These are phyloP conservation scores for Coffea canephora DNA, from an alignment of 257 asterid species.

Conservation along the genomic window DNA sequence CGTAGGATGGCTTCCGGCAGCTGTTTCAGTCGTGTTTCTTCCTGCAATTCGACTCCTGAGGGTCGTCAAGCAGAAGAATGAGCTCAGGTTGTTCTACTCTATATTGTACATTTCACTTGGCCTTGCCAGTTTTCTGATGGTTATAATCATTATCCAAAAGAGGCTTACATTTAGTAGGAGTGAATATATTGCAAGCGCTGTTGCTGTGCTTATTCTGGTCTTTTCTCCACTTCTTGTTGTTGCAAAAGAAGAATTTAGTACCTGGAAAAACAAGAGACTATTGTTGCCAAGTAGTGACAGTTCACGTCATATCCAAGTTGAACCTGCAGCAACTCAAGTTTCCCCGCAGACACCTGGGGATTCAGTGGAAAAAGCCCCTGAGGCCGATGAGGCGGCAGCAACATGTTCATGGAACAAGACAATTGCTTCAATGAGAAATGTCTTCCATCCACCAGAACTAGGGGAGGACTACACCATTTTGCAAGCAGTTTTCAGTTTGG, in stretches of 20 bases:
- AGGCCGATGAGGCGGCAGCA: not conserved
- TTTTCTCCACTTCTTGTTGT: conserved; percentile 33
- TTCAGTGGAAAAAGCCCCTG: not conserved
- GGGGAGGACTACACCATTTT: conserved; percentile 53
- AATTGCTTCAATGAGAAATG: conserved; percentile 20
- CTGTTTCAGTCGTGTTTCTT: conserved; percentile 35
- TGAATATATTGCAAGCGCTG: conserved; percentile 33
- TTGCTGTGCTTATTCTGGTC: conserved; percentile 34
- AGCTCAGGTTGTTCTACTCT: conserved; percentile 38
- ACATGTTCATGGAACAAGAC: not conserved
- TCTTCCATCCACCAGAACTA: conserved; percentile 37
- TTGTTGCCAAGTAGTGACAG: not conserved
- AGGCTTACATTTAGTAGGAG: conserved; percentile 18
- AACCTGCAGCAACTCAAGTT: conserved; percentile 2
- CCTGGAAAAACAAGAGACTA: conserved; percentile 23
- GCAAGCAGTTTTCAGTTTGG: conserved; percentile 51
- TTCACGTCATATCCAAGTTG: conserved; percentile 9
- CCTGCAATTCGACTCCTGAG: conserved; percentile 34
- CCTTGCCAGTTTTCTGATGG: conserved; percentile 49
- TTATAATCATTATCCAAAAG: conserved; percentile 40
- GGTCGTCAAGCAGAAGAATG: conserved; percentile 29
- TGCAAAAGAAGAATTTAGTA: conserved; percentile 31
- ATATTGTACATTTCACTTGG: conserved; percentile 39
- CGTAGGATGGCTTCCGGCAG: conserved; percentile 60
- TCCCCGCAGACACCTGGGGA: not conserved